Percentiles rank a stretch among this genome's conserved stretches.
Evolutionary conservation across 1,284 basidiomycete genomes (phyloP).

Genomic region (Cryptococcus deneoformans): DNA sequence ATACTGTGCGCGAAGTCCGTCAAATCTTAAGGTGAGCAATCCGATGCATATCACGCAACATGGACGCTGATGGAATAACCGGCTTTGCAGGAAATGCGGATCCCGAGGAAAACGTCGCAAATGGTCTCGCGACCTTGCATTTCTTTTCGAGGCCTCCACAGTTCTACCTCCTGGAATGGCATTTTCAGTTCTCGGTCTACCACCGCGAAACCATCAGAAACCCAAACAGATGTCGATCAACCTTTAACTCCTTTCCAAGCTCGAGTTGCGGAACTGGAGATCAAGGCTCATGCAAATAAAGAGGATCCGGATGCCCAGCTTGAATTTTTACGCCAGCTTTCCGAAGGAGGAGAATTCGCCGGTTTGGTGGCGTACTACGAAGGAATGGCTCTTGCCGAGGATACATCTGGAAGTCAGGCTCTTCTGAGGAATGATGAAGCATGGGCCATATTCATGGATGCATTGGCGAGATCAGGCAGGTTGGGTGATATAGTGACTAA

Average conservation of each 20-base stretch:
- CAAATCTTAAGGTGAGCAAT: too few relatives aligned
- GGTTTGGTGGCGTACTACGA: slow-evolving; percentile 42
- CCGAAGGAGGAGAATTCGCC: slow-evolving; percentile 30
- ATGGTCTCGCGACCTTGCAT: too few relatives aligned
- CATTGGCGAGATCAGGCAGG: slow-evolving; percentile 27
- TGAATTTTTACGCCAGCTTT: slow-evolving; percentile 32
- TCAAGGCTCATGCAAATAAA: slow-evolving; percentile 24
- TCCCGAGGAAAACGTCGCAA: too few relatives aligned
- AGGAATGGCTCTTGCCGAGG: slow-evolving; percentile 23
- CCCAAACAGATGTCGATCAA: too few relatives aligned
- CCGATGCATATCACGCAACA: too few relatives aligned
- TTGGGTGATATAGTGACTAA: slow-evolving; percentile 28
- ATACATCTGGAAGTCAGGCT: slow-evolving; percentile 18
- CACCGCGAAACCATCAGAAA: too few relatives aligned
- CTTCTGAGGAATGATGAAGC: slow-evolving; percentile 32
- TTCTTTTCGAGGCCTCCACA: too few relatives aligned
- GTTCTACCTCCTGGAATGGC: too few relatives aligned
- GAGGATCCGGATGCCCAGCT: slow-evolving; percentile 28
- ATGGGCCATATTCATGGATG: slow-evolving; percentile 34
- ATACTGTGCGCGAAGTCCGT: too few relatives aligned
- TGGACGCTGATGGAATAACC: too few relatives aligned
- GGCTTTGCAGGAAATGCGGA: too few relatives aligned
- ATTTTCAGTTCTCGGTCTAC: too few relatives aligned
- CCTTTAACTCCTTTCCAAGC: slow-evolving; percentile 38
- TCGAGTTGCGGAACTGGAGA: slow-evolving; percentile 41